Evolutionary conservation across 306 rosid genomes (phyloP), one percentile per base, ranked within the genome.

Genomic region (Vigna hirtella): DNA sequence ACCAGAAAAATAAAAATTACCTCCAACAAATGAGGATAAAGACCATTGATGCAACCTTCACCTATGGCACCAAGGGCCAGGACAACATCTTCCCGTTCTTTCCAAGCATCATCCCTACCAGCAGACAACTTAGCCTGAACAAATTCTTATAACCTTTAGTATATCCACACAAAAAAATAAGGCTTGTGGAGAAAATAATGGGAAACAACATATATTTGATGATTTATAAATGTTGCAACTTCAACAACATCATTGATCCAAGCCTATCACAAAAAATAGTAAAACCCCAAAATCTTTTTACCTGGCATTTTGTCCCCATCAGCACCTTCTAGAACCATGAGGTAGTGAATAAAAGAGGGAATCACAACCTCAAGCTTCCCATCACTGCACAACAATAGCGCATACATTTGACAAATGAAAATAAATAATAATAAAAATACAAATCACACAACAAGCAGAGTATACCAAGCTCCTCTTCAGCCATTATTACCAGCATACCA

Each of bases 221-320:
- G 20, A 66, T 18, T 49, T 13, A 59, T 48, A 69, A 12, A 42
- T 62, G 4, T 18, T 18, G 14, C 43, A 69, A 51, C 51, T 55
- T 20, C 74, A 26, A 32, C 51, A 52, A 77, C 42, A 67, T 28
- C 70, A 61, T 53, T 17, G 11, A 36, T 1, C 5, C 65, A 64
- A 80, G 59, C 63, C 26, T 50, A 59, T 57, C 67, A 56, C 43
- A 58, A 52, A 66, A 83, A 48, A 26, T 12, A 56, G 56, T 40
- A 65, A 53, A 45, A 42, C 34, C 73, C 49, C 3, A 30, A 16
- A 4, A 55, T 52, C 38, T 4, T 52, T 26, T 45, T 90, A 95
- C 99, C 99, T 61, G 99, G 94, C 87, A 90, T 85, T 86, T 95
- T 95, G 79, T 95, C 99, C 80, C 99, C 99, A 79, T 95, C 99